Percentiles rank a stretch among this genome's conserved stretches.
These are phyloP conservation scores for Streptanthus diversifolius DNA, from an alignment of 345 rosid species.

Conservation along the genomic window DNA sequence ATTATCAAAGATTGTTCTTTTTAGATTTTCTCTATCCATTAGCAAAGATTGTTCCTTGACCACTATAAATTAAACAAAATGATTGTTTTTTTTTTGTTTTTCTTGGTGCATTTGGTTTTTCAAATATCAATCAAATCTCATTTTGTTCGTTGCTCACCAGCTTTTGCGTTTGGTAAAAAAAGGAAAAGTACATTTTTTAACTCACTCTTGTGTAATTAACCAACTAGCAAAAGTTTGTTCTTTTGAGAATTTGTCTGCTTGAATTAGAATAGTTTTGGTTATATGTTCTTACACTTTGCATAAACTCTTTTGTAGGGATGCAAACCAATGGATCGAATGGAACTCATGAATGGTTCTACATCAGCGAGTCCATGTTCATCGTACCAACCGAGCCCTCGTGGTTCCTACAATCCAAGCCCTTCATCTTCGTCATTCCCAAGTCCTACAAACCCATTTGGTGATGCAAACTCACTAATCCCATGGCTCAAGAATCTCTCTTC, in stretches of 20 bases:
- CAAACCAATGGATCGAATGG: constrained; percentile 79
- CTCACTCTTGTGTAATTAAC: not conserved
- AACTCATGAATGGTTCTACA: constrained; percentile 72
- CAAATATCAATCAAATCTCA: constrained; percentile 23
- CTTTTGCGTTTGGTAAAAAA: not conserved
- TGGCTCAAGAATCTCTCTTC: constrained; percentile 95
- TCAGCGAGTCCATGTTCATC: constrained; percentile 95
- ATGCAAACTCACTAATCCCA: constrained; percentile 84
- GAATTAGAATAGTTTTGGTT: not conserved
- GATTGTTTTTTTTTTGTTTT: not conserved
- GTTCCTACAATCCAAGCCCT: constrained; percentile 92
- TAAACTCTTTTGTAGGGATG: constrained; percentile 57
- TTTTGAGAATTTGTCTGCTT: not conserved
- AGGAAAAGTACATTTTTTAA: not conserved
- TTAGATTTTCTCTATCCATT: not conserved
- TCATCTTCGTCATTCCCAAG: constrained; percentile 59
- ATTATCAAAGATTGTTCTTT: not conserved
- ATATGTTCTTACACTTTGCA: not conserved
- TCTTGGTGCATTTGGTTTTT: constrained; percentile 21
- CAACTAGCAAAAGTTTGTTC: not conserved
- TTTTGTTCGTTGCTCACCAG: constrained; percentile 16
- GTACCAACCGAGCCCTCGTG: constrained; percentile 84
- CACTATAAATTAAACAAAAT: constrained; percentile 15
- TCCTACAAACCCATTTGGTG: constrained; percentile 55
- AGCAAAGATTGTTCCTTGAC: constrained; percentile 12